phyloP scores from a whole-genome alignment of 2,329 filamentous ascomycete species.

The Tolypocladium ophioglossoides region DNA sequence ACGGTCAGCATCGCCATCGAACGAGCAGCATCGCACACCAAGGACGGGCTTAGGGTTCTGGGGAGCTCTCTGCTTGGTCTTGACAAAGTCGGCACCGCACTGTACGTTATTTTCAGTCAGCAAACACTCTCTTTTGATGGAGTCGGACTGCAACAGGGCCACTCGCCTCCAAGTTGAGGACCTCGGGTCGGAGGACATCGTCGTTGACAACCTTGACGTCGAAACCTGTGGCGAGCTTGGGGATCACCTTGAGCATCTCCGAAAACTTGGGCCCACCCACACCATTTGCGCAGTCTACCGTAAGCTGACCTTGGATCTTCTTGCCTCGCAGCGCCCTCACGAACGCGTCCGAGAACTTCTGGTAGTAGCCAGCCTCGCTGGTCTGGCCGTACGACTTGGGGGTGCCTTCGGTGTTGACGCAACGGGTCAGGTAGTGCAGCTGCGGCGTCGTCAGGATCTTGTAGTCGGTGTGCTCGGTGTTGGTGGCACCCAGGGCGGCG shows the following conservation, averaged over 20 bases:
- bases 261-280: slow-evolving; percentile 86
- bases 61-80: slow-evolving; percentile 89
- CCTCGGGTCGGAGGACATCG: slow-evolving; percentile 80
- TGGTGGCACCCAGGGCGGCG: slow-evolving; percentile 67
- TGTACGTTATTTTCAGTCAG: slow-evolving; percentile 21
- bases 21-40: slow-evolving; percentile 74
- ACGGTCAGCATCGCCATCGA: slow-evolving; percentile 92
- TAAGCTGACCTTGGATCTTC: slow-evolving; percentile 63
- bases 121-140: background rate
- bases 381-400: slow-evolving; percentile 79
- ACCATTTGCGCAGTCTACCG: slow-evolving; percentile 92
- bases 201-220: slow-evolving; percentile 87
- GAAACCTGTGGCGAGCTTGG: slow-evolving; percentile 56
- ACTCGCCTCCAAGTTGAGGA: slow-evolving; percentile 75
- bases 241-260: slow-evolving; percentile 77
- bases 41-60: slow-evolving; percentile 67
- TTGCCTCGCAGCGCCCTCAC: slow-evolving; percentile 69
- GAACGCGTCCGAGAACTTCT: slow-evolving; percentile 82
- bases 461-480: slow-evolving; percentile 68
- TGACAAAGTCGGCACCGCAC: slow-evolving; percentile 95
- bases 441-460: slow-evolving; percentile 95
- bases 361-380: slow-evolving; percentile 87
- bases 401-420: slow-evolving; percentile 84
- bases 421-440: slow-evolving; percentile 91
- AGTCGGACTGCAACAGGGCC: background rate